Base-by-base conservation (phyloP, 768 basidiomycete species). In the Hortiboletus campestris region DNA sequence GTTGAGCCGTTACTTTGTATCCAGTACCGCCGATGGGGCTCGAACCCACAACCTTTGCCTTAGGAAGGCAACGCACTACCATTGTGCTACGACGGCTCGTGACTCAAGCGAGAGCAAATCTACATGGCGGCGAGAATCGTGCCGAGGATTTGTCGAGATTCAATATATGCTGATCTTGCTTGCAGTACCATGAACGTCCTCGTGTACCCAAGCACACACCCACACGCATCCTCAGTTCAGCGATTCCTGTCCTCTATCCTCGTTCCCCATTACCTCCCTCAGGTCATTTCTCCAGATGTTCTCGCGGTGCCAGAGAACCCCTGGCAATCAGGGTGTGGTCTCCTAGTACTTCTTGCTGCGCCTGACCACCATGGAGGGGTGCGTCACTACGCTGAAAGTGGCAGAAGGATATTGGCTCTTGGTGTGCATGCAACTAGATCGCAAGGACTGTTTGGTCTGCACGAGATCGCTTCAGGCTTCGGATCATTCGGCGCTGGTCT, bases 331-430 rank as follows among this genome's bases (percentile, higher is more conserved):
- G 78, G 80, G 11, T 95, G 92, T 66, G 86, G 87, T 3, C 76
- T 96, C 2, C 80, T 98, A 17, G 87, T 94, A 47, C 74, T 96
- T 84, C 90, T n/a, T 79, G 84, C 53, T 80, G 80, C 46, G 19
- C 79, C 70, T 10, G 67, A 76, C 60, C 64, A 70, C 49, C 71
- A 74, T 22, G 49, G 74, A 11, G 67, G 78, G 2, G 83, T 94
- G 46, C 75, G 74, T 48, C 75, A 75, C 4, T 96, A 83, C 59
- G 80, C 89, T 8, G 76, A 83, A 39, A 60, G 72, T 8, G 93
- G 94, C 0, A 94, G 94, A 2, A 74, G 74, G n/a, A 81, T 86
- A 59, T 72, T 94, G 5, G 84, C 83, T 3, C 74, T 94, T 13
- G 84, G 85, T 45, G 80, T 81, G 6, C 82, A 83, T 1, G 78